These are phyloP conservation scores for Zoysia pacifica DNA, from an alignment of 176 grass and related monocot genomes.

Conservation along the genomic window DNA sequence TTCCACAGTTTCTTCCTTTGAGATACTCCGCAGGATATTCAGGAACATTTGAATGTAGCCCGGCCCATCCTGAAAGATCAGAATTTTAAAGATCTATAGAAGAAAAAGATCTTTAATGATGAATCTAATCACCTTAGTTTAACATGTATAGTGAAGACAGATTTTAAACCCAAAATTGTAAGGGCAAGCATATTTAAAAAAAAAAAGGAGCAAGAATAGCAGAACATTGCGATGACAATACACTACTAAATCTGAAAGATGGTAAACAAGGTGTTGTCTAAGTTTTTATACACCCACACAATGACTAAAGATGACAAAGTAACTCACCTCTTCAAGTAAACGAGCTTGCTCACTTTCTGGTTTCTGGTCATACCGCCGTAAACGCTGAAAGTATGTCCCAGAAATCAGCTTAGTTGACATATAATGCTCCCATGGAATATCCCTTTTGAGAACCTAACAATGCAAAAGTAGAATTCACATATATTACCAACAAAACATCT, in stretches of 20 bases:
- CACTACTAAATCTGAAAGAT: too few relatives aligned
- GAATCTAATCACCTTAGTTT: neutral
- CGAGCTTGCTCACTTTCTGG: conserved; percentile 68
- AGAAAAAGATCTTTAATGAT: too few relatives aligned
- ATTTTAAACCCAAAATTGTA: conserved; percentile 23
- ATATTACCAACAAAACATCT: neutral
- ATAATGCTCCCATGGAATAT: conserved; percentile 98
- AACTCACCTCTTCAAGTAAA: conserved; percentile 86
- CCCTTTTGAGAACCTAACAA: conserved; percentile 93
- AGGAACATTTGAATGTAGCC: conserved; percentile 71
- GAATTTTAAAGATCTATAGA: conserved; percentile 12
- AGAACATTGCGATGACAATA: too few relatives aligned
- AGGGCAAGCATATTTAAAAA: neutral
- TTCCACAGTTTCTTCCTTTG: conserved; percentile 95
- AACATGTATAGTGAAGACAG: neutral
- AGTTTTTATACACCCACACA: neutral
- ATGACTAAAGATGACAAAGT: conserved; percentile 6
- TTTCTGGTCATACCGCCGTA: conserved; percentile 80
- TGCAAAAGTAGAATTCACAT: conserved; percentile 38
- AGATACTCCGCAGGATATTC: conserved; percentile 77
- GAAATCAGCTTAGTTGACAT: conserved; percentile 93
- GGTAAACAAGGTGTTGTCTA: neutral
- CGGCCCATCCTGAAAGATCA: conserved; percentile 70
- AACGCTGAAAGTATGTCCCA: conserved; percentile 74
- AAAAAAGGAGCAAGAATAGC: too few relatives aligned